These are phyloP conservation scores for Cyclostephanos tholiformis DNA, from an alignment of 108 stramenopile genomes.

Conservation along the genomic window DNA sequence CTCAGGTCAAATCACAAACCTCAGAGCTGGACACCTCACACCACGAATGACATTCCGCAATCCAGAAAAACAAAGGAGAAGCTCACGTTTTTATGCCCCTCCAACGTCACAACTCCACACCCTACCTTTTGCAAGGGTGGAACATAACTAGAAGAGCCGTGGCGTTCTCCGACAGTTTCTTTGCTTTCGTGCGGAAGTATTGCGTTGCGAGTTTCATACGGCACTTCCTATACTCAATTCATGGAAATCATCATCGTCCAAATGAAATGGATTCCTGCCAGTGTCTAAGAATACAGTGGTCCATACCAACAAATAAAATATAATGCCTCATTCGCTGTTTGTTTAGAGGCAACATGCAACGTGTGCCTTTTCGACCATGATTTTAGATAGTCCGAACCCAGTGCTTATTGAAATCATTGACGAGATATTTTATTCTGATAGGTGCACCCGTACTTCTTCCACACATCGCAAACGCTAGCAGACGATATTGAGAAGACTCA, in stretches of 20 bases:
- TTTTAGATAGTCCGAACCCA: conserved; percentile 61
- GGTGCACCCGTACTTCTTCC: neutral
- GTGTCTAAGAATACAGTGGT: too few species aligned
- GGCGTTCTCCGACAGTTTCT: neutral
- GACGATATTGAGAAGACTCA: neutral
- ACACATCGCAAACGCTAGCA: neutral
- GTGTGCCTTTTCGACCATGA: conserved; percentile 55
- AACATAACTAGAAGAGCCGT: conserved; percentile 16
- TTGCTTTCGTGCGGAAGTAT: conserved; percentile 1
- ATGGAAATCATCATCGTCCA: conserved; percentile 55
- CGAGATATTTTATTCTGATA: conserved; percentile 13
- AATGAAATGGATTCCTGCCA: neutral
- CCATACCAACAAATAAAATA: conserved; percentile 1
- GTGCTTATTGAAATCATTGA: conserved; percentile 55
- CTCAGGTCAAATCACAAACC: conserved; percentile 6
- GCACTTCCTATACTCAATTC: conserved; percentile 53
- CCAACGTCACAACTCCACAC: conserved; percentile 11
- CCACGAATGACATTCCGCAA: conserved; percentile 14
- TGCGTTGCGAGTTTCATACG: conserved; percentile 43
- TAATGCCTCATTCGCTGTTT: conserved; percentile 33
- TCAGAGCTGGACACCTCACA: conserved; percentile 25
- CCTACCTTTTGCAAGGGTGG: conserved; percentile 27
- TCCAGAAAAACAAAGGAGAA: conserved; percentile 6
- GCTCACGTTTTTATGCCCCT: conserved; percentile 26
- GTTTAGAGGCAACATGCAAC: conserved; percentile 52